Conservation (phyloP, 495 filamentous ascomycete species). For the Aspergillus conjunctus region DNA sequence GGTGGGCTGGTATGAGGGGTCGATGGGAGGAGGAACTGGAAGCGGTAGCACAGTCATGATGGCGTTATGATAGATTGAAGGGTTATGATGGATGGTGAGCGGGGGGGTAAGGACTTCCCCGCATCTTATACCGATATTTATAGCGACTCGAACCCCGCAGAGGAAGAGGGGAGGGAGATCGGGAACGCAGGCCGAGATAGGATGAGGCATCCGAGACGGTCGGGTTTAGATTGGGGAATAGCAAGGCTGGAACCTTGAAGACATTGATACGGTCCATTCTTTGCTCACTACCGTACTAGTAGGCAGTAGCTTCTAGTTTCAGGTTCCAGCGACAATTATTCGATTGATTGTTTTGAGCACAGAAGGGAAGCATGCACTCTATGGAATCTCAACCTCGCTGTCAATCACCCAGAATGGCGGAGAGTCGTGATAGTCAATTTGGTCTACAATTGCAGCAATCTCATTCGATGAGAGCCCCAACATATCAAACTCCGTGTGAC, state of each 20-base stretch:
- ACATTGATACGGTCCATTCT: not conserved
- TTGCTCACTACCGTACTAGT: no score
- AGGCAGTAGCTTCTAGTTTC: not conserved
- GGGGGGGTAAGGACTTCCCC: not conserved
- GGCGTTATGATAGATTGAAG: not conserved
- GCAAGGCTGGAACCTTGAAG: no score
- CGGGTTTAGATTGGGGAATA: not conserved
- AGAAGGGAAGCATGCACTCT: no score
- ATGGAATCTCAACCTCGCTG: not conserved
- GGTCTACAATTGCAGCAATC: constrained; percentile 32
- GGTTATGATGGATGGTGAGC: not conserved
- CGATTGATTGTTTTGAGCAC: no score
- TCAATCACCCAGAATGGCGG: constrained; percentile 2
- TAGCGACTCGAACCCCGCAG: constrained; percentile 1
- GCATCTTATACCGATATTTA: not conserved
- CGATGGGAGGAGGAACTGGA: constrained; percentile 15
- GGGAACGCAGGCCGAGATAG: not conserved
- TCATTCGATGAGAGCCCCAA: constrained; percentile 37
- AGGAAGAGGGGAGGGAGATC: not conserved
- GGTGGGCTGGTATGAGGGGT: constrained; percentile 21
- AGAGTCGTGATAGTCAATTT: constrained; percentile 23
- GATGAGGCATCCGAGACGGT: not conserved
- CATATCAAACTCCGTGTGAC: constrained; percentile 26
- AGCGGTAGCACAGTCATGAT: constrained; percentile 15
- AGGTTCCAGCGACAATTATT: not conserved